These are phyloP conservation scores for Kodamaea sp. DNA, from an alignment of 1,139 yeast genomes.

Conservation along the genomic window DNA sequence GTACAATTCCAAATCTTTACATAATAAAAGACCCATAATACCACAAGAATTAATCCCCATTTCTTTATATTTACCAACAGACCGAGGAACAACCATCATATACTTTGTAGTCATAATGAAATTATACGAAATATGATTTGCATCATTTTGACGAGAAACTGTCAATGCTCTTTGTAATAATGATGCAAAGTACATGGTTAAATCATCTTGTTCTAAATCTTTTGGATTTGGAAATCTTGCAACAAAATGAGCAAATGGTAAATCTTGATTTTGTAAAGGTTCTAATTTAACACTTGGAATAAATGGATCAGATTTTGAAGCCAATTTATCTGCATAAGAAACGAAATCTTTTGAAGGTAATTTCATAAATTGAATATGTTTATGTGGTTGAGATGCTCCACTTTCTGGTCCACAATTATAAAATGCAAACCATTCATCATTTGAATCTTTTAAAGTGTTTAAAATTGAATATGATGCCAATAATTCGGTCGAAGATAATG, in stretches of 20 bases:
- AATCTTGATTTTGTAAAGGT: conserved; percentile 57
- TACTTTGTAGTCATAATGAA: conserved; percentile 76
- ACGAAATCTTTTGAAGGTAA: conserved; percentile 53
- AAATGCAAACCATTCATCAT: conserved; percentile 59
- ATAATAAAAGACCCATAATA: conserved; percentile 70
- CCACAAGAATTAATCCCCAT: conserved; percentile 80
- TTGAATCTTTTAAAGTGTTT: conserved; percentile 19
- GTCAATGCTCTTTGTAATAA: conserved; percentile 70
- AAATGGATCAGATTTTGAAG: conserved; percentile 44
- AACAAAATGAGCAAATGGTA: conserved; percentile 82
- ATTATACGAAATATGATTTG: conserved; percentile 60
- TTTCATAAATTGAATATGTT: conserved; percentile 81
- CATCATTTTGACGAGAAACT: conserved; percentile 52
- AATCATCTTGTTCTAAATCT: conserved; percentile 44
- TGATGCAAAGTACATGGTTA: conserved; percentile 64
- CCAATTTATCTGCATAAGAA: conserved; percentile 59
- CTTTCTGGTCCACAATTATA: conserved; percentile 84
- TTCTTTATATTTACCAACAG: conserved; percentile 34
- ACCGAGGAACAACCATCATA: conserved; percentile 84
- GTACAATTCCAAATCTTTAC: conserved; percentile 59
- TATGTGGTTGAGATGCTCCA: conserved; percentile 93
- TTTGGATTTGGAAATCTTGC: conserved; percentile 53
- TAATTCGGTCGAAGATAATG: conserved; percentile 68
- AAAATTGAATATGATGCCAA: conserved; percentile 55
- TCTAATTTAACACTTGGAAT: conserved; percentile 51